Evolutionary conservation across 148 eudicot species (phyloP).

Genomic region (Fagopyrum homotropicum): DNA sequence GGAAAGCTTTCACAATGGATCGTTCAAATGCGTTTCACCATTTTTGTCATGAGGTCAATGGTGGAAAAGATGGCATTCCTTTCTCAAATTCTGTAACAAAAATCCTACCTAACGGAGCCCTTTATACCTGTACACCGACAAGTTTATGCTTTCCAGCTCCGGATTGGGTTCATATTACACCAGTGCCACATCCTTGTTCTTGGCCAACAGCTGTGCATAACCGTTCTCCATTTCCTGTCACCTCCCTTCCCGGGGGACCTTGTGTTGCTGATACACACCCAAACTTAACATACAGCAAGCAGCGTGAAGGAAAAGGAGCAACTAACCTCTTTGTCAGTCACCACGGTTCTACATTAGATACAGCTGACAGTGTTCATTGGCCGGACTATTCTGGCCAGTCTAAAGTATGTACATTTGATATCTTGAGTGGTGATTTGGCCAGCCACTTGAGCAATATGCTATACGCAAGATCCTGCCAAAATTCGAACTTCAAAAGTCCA

Average conservation of each 20-base stretch:
- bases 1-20: slow-evolving; percentile 20
- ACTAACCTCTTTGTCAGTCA: slow-evolving; percentile 25
- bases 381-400: slow-evolving; percentile 26
- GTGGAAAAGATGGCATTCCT: slow-evolving; percentile 24
- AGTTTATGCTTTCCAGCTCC: neutral
- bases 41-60: slow-evolving; percentile 18
- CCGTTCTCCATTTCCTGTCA: slow-evolving; percentile 27
- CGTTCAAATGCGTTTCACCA: slow-evolving; percentile 1
- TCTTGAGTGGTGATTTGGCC: slow-evolving; percentile 65
- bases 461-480: slow-evolving; percentile 68
- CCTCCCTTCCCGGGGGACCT: neutral
- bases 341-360: slow-evolving; percentile 29
- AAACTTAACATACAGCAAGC: slow-evolving; percentile 35
- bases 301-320: slow-evolving; percentile 36
- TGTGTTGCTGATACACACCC: slow-evolving; percentile 38
- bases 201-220: slow-evolving; percentile 43
- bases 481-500: slow-evolving; percentile 33
- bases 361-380: slow-evolving; percentile 19
- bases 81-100: slow-evolving; percentile 6
- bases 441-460: slow-evolving; percentile 83
- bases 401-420: slow-evolving; percentile 39
- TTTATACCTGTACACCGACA: neutral
- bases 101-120: neutral
- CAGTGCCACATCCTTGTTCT: slow-evolving; percentile 48
- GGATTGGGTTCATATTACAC: slow-evolving; percentile 32